A percentile compares a stretch with the other conserved stretches of the same genome.
Evolutionary conservation across 495 filamentous ascomycete genomes (phyloP).

Genomic region (Bacidia gigantensis): DNA sequence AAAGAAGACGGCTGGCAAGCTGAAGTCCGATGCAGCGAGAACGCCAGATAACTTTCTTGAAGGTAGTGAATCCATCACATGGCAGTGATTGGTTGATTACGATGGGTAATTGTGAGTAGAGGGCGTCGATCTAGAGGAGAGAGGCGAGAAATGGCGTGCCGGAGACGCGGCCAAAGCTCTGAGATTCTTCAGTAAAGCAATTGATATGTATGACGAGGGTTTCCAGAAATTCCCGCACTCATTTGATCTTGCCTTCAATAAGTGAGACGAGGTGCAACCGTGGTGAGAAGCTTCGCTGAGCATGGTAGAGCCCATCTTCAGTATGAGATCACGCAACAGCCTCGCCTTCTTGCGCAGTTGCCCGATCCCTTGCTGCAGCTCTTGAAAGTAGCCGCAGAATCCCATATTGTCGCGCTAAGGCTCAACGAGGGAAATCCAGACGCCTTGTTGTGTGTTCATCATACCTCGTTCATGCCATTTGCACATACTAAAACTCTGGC

Average conservation of each 20-base stretch:
- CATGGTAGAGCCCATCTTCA: constrained; percentile 7
- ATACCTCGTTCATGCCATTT: too few species aligned
- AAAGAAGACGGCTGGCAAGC: neutral
- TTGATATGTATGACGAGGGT: constrained; percentile 49
- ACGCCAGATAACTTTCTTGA: constrained; percentile 50
- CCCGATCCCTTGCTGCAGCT: constrained; percentile 36
- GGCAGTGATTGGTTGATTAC: neutral
- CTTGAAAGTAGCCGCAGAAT: constrained; percentile 42
- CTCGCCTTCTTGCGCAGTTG: constrained; percentile 41
- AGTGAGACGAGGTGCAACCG: constrained; percentile 28
- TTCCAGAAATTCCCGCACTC: constrained; percentile 39
- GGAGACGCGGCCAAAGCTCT: constrained; percentile 55
- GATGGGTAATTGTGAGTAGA: constrained; percentile 24
- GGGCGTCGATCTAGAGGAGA: constrained; percentile 55
- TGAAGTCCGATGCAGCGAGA: constrained; percentile 23
- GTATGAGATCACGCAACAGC: constrained; percentile 10
- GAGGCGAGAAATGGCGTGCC: constrained; percentile 60
- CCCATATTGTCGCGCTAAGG: constrained; percentile 43
- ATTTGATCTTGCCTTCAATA: constrained; percentile 65
- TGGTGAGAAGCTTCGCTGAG: neutral
- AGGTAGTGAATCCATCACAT: constrained; percentile 22
- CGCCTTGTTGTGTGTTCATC: constrained; percentile 38
- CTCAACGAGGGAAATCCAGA: constrained; percentile 50
- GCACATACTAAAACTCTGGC: too few species aligned
- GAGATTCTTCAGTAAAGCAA: constrained; percentile 54